phyloP scores from a whole-genome alignment of 768 basidiomycete genomes.

The Termitomyces sp. region DNA sequence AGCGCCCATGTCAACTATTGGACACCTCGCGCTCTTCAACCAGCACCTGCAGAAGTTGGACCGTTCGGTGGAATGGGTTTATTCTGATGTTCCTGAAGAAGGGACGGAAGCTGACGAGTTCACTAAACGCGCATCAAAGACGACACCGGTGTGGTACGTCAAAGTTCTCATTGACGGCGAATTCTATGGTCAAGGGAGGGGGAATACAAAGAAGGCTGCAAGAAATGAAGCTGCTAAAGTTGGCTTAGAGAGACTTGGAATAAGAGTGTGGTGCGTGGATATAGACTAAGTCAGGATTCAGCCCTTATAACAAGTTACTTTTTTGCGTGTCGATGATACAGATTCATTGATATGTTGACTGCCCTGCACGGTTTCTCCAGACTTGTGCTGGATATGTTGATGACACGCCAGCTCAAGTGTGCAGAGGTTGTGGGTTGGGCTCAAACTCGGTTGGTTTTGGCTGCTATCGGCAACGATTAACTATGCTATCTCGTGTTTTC shows the following conservation, averaged over 20 bases:
- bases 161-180: conserved; percentile 57
- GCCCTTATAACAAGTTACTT: not conserved
- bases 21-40: conserved; percentile 78
- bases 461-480: not conserved
- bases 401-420: conserved; percentile 49
- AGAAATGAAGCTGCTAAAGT: conserved; percentile 79
- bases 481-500: not conserved
- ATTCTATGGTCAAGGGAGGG: conserved; percentile 54
- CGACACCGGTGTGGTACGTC: conserved; percentile 76
- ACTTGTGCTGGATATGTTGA: conserved; percentile 42
- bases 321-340: not conserved
- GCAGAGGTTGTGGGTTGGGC: conserved; percentile 46
- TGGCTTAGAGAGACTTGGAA: conserved; percentile 55
- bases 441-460: not conserved
- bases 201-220: conserved; percentile 74
- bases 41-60: conserved; percentile 60
- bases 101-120: conserved; percentile 18
- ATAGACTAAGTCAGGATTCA: no score
- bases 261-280: conserved; percentile 42
- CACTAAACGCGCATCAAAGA: conserved; percentile 37
- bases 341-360: not conserved
- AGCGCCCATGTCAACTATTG: conserved; percentile 29
- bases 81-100: conserved; percentile 31
- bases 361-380: conserved; percentile 49
- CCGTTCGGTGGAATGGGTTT: conserved; percentile 66